Conservation (phyloP, 163 green algal genomes). For the Trebouxia gelatinosa region DNA sequence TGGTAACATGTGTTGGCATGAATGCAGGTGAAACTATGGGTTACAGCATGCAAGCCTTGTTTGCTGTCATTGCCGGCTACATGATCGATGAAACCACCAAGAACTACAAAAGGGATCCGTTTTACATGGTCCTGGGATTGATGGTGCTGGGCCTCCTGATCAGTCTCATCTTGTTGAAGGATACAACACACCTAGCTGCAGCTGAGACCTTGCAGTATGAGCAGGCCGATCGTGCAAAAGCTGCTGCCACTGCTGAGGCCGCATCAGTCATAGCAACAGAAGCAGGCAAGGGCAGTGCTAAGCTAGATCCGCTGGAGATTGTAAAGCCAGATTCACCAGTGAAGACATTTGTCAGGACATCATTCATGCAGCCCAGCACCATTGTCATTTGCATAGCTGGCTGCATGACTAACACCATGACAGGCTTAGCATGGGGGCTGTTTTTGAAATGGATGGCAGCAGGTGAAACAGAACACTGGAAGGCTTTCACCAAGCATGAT, state of each 20-base stretch:
- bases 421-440: constrained; percentile 24
- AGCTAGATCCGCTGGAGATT: neutral
- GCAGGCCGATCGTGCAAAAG: neutral
- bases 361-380: constrained; percentile 18
- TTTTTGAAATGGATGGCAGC: constrained; percentile 28
- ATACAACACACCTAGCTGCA: constrained; percentile 4
- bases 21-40: constrained; percentile 26
- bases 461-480: neutral
- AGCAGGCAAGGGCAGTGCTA: neutral
- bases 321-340: constrained; percentile 15
- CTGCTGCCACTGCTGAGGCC: neutral
- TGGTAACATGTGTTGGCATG: too few species aligned
- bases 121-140: constrained; percentile 9
- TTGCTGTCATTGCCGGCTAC: constrained; percentile 9
- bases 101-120: constrained; percentile 4
- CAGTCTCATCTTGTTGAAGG: constrained; percentile 7
- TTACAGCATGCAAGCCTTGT: constrained; percentile 22
- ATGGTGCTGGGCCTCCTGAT: constrained; percentile 13
- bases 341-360: constrained; percentile 4
- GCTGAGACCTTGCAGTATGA: constrained; percentile 20
- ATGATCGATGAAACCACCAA: constrained; percentile 14
- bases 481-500: constrained; percentile 9
- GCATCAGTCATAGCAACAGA: neutral
- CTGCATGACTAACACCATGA: constrained; percentile 26
- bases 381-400: constrained; percentile 23